phyloP scores from a whole-genome alignment of 1,284 basidiomycete species.

The Porogramme epimiltina region DNA sequence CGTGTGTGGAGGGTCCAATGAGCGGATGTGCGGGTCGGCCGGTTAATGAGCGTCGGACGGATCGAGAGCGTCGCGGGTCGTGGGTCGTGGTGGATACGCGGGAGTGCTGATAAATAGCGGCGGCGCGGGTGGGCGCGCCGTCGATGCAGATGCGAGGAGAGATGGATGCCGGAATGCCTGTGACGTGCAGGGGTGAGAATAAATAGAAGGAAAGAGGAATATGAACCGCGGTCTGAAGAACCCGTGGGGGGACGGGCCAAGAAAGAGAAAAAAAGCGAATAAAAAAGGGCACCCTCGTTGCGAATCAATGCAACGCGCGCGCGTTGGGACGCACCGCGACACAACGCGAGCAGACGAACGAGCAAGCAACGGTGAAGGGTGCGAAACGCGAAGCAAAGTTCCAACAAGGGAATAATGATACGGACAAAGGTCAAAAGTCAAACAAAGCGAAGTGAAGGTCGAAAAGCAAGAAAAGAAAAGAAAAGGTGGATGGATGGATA shows the following conservation, averaged over 20 bases:
- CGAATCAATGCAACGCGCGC: too few relatives aligned
- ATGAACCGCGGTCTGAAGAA: too few relatives aligned
- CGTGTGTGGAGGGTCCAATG: neutral
- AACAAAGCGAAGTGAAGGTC: neutral
- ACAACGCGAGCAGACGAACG: conserved; percentile 4
- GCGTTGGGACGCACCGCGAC: too few relatives aligned
- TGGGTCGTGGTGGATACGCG: too few relatives aligned
- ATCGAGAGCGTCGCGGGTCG: neutral
- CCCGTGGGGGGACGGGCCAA: too few relatives aligned
- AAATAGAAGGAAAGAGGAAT: neutral
- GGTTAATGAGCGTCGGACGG: neutral
- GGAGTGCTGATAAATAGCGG: neutral
- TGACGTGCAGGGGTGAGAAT: neutral
- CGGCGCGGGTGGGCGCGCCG: too few relatives aligned
- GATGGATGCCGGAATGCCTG: neutral
- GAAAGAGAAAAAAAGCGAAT: too few relatives aligned
- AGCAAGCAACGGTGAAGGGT: neutral
- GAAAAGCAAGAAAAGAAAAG: neutral
- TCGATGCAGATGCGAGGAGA: too few relatives aligned
- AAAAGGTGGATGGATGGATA: conserved; percentile 2
- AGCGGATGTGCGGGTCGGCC: neutral
- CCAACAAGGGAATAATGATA: too few relatives aligned
- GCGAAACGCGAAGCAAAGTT: too few relatives aligned
- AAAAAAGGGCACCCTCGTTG: too few relatives aligned
- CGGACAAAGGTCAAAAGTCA: neutral